A percentile compares a stretch with the other conserved stretches of the same genome.
phyloP scores from a whole-genome alignment of 495 filamentous ascomycete species.

The Penicillium steckii region DNA sequence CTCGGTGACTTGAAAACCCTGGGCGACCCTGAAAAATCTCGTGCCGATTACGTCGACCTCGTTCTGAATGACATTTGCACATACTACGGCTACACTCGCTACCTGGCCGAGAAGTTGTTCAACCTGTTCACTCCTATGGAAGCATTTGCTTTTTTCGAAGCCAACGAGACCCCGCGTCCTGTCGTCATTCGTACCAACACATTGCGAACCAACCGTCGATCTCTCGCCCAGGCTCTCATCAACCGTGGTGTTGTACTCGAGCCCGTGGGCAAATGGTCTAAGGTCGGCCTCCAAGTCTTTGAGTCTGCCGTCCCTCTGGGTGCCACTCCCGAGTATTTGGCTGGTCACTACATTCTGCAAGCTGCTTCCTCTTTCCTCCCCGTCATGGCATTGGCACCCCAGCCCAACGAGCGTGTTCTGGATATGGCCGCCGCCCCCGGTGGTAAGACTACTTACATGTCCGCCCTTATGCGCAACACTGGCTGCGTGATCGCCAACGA shows the following conservation, averaged over 20 bases:
- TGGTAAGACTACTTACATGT: constrained; percentile 96
- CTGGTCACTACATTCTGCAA: constrained; percentile 96
- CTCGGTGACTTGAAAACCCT: constrained; percentile 83
- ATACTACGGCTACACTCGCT: constrained; percentile 87
- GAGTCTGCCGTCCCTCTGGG: constrained; percentile 92
- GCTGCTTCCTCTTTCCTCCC: constrained; percentile 96
- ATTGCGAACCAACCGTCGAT: constrained; percentile 84
- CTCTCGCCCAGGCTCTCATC: constrained; percentile 91
- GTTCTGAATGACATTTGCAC: constrained; percentile 89
- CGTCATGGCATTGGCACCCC: constrained; percentile 94
- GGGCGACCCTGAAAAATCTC: constrained; percentile 71
- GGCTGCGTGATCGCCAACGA: constrained; percentile 96
- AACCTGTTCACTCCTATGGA: constrained; percentile 90
- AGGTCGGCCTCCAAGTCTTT: constrained; percentile 94
- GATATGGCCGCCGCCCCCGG: constrained; percentile 98
- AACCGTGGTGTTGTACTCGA: constrained; percentile 96
- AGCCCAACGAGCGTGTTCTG: constrained; percentile 86
- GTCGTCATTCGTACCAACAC: constrained; percentile 93
- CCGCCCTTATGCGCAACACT: constrained; percentile 97
- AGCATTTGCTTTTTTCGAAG: constrained; percentile 97
- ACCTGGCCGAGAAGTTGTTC: constrained; percentile 82
- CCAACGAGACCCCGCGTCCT: constrained; percentile 89
- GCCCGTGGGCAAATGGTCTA: constrained; percentile 97
- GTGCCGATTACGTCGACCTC: constrained; percentile 82
- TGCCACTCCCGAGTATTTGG: constrained; percentile 95